Evolutionary conservation across 164 flowering plant genomes (phyloP).

Genomic region (Dillenia suffruticosa): DNA sequence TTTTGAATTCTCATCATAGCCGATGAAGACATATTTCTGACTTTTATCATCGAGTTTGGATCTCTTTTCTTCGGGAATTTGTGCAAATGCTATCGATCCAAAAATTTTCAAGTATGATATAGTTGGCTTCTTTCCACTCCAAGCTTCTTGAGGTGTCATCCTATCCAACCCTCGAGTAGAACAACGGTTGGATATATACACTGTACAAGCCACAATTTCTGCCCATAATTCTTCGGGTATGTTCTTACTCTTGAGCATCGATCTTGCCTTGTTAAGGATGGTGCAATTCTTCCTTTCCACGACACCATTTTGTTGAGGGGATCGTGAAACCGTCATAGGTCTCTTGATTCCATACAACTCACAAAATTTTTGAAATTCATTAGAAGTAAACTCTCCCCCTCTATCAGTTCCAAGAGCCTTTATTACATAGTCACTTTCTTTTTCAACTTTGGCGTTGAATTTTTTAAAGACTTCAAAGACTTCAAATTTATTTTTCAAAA

Average conservation of each 20-base stretch:
- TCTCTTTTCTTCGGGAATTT: not conserved
- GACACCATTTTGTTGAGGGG: slow-evolving; percentile 2
- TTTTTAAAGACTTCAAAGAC: no score
- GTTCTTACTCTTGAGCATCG: not conserved
- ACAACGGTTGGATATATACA: not conserved
- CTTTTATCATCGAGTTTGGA: slow-evolving; percentile 2
- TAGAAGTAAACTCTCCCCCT: no score
- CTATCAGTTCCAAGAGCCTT: no score
- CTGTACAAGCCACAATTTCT: not conserved
- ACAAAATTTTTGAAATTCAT: no score
- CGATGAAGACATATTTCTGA: not conserved
- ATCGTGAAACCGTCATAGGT: not conserved
- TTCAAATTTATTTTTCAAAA: no score
- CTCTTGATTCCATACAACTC: no score
- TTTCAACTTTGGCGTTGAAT: no score
- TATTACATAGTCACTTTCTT: no score
- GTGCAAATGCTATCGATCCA: not conserved
- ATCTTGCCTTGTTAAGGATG: not conserved
- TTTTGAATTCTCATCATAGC: not conserved
- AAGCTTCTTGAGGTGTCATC: slow-evolving; percentile 2
- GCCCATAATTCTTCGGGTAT: not conserved
- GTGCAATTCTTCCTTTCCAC: slow-evolving; percentile 1
- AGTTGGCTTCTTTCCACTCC: not conserved
- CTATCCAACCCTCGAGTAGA: not conserved
- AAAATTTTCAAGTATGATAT: not conserved